Evolutionary conservation across 192 early-diverging fungal species (phyloP).

Genomic region (Coemansia sp.): DNA sequence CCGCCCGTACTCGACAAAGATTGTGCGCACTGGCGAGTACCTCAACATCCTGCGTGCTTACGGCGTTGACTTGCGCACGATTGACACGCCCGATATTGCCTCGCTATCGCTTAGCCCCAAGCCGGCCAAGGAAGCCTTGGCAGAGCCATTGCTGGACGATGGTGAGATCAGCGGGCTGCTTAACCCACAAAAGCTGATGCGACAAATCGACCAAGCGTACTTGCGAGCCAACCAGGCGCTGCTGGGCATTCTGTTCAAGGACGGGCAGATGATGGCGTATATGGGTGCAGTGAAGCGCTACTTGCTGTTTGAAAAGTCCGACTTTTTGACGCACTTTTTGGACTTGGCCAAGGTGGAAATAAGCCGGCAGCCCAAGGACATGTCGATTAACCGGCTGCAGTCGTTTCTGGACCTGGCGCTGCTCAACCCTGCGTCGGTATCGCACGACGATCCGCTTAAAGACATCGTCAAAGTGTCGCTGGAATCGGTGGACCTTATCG

Average conservation of each 20-base stretch:
- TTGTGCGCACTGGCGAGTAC: slow-evolving; percentile 91
- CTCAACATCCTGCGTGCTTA: slow-evolving; percentile 90
- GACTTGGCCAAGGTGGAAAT: slow-evolving; percentile 73
- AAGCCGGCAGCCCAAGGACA: slow-evolving; percentile 50
- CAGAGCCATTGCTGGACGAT: slow-evolving; percentile 9
- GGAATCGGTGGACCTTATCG: slow-evolving; percentile 64
- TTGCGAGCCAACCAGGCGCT: slow-evolving; percentile 83
- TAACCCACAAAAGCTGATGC: slow-evolving; percentile 45
- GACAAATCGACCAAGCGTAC: slow-evolving; percentile 84
- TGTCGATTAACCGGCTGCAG: slow-evolving; percentile 67
- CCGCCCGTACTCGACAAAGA: slow-evolving; percentile 69
- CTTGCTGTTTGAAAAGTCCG: slow-evolving; percentile 89
- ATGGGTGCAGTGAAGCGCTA: slow-evolving; percentile 89
- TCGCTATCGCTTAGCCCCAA: slow-evolving; percentile 1
- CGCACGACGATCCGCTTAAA: slow-evolving; percentile 76
- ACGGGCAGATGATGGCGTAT: slow-evolving; percentile 71
- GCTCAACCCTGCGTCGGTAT: slow-evolving; percentile 80
- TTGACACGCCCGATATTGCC: slow-evolving; percentile 9
- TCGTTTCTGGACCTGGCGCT: slow-evolving; percentile 85
- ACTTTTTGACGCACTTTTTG: slow-evolving; percentile 91
- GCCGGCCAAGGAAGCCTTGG: background rate
- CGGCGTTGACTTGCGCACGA: slow-evolving; percentile 40
- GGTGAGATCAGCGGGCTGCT: slow-evolving; percentile 21
- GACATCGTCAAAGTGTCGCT: slow-evolving; percentile 85
- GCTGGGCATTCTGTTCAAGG: slow-evolving; percentile 73